A percentile compares a stretch with the other conserved stretches of the same genome.
These are phyloP conservation scores for Solanum etuberosum DNA, from an alignment of 257 asterid genomes.

Conservation along the genomic window DNA sequence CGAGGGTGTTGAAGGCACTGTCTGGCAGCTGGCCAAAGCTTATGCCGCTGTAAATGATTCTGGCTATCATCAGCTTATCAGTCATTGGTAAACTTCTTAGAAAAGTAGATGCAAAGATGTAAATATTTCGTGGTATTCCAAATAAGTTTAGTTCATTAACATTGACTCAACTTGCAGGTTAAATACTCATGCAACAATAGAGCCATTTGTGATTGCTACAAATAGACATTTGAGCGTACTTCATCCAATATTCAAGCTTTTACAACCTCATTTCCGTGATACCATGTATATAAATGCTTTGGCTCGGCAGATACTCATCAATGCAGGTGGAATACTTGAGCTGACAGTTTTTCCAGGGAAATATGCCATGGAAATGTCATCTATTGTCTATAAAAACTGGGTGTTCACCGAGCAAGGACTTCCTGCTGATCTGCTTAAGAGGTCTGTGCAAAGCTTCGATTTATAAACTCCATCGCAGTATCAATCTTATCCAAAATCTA, in stretches of 20 bases:
- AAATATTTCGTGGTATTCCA: not conserved
- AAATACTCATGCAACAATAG: conserved; percentile 89
- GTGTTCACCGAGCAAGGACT: conserved; percentile 76
- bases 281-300: conserved; percentile 78
- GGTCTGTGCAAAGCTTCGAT: conserved; percentile 22
- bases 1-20: conserved; percentile 40
- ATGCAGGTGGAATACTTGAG: conserved; percentile 80
- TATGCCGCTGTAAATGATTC: conserved; percentile 86
- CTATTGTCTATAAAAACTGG: conserved; percentile 55
- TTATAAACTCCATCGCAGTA: not conserved
- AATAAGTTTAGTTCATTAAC: not conserved
- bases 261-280: conserved; percentile 87
- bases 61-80: conserved; percentile 84
- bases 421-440: conserved; percentile 66
- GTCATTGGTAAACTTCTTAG: conserved; percentile 60
- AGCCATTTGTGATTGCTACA: conserved; percentile 81
- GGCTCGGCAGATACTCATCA: conserved; percentile 76
- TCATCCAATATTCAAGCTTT: conserved; percentile 81
- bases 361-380: conserved; percentile 78
- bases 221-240: conserved; percentile 64
- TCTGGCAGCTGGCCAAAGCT: conserved; percentile 97
- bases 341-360: conserved; percentile 61
- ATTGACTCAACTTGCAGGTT: conserved; percentile 40
- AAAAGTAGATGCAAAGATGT: not conserved
- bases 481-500: not conserved